phyloP scores from a whole-genome alignment of 2,329 filamentous ascomycete genomes.

The Plenodomus biglobosus region DNA sequence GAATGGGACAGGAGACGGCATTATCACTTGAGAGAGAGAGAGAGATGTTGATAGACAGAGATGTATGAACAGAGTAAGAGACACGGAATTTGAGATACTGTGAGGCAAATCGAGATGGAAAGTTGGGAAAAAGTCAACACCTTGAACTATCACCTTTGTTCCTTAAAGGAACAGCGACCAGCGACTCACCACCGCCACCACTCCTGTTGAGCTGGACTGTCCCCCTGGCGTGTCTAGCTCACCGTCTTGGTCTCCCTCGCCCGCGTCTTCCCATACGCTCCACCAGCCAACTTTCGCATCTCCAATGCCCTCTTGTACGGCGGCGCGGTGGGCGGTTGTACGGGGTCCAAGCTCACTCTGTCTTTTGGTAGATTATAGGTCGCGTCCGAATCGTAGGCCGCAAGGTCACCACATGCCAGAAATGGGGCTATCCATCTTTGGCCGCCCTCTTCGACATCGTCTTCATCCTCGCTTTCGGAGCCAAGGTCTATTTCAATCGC shows the following conservation, averaged over 20 bases:
- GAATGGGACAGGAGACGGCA: too few species aligned
- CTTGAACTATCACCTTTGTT: too few species aligned
- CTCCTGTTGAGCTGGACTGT: too few species aligned
- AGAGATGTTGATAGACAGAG: too few species aligned
- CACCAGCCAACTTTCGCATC: conserved; percentile 72
- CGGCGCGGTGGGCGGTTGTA: conserved; percentile 93
- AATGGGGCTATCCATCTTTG: conserved; percentile 89
- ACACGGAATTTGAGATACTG: too few species aligned
- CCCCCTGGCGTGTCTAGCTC: background rate
- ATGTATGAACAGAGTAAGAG: too few species aligned
- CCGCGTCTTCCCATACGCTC: conserved; percentile 74
- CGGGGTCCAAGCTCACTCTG: conserved; percentile 82
- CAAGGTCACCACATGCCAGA: conserved; percentile 94
- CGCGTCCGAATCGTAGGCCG: conserved; percentile 92
- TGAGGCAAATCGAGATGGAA: too few species aligned
- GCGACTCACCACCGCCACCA: too few species aligned
- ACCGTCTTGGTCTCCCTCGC: conserved; percentile 9
- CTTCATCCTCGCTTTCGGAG: conserved; percentile 47
- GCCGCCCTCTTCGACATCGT: conserved; percentile 47
- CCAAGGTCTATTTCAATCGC: conserved; percentile 51
- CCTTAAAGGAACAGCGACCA: too few species aligned
- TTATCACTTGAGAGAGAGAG: too few species aligned
- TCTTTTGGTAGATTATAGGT: conserved; percentile 87
- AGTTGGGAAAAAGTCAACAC: too few species aligned
- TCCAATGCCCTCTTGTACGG: conserved; percentile 92